These are phyloP conservation scores for Nannochloropsis salina DNA, from an alignment of 108 stramenopile species.

Conservation along the genomic window DNA sequence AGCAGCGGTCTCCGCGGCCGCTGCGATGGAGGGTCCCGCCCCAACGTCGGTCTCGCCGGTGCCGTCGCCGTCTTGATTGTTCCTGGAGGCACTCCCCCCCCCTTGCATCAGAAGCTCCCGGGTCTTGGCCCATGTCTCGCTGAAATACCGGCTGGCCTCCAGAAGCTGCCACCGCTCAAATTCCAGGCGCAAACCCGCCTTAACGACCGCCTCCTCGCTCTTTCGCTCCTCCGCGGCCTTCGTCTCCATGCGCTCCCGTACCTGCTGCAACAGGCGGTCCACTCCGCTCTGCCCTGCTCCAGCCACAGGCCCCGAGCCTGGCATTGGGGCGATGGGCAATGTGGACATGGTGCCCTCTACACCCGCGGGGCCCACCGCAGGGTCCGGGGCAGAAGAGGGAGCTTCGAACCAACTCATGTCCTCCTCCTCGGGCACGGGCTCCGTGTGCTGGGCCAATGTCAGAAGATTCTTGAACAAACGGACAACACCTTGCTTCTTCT, in stretches of 20 bases:
- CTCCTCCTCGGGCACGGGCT: not conserved
- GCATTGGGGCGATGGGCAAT: not conserved
- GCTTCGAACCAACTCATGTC: not conserved
- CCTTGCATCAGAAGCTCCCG: not conserved
- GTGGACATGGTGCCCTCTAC: not conserved
- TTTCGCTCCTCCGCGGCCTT: not conserved
- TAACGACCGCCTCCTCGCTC: not conserved
- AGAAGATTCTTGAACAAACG: constrained; percentile 2
- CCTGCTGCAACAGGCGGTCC: not conserved
- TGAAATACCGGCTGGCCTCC: not conserved
- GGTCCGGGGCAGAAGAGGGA: not conserved
- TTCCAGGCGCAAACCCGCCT: not conserved
- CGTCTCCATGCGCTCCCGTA: not conserved
- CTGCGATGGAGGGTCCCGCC: not conserved
- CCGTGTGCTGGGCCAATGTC: not conserved
- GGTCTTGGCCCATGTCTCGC: constrained; percentile 9
- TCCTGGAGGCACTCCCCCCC: not conserved
- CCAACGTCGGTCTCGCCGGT: not conserved
- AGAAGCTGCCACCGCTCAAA: constrained; percentile 14
- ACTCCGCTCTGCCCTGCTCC: constrained; percentile 15
- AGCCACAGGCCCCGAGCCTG: not conserved
- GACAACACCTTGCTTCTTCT: not conserved
- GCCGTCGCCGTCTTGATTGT: not conserved
- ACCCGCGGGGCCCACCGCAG: not conserved
- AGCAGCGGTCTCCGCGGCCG: not conserved